phyloP scores from a whole-genome alignment of 208 protist genomes.

The Acanthamoeba pearcei region DNA sequence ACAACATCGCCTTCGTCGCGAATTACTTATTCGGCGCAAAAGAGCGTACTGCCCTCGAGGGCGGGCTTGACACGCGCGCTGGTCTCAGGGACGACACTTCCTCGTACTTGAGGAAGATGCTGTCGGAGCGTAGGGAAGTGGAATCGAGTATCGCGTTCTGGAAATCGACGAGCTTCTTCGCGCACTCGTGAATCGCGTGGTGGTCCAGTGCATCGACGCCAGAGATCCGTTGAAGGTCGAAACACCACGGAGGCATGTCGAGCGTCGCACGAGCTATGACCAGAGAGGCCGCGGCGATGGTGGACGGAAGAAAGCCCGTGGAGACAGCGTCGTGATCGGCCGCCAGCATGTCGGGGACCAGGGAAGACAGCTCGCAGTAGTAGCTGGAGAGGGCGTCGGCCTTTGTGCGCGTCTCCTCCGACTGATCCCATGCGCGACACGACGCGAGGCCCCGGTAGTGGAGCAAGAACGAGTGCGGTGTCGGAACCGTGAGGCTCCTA shows the following conservation, averaged over 20 bases:
- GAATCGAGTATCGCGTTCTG: background rate
- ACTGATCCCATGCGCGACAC: background rate
- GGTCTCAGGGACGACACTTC: background rate
- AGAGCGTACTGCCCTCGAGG: background rate
- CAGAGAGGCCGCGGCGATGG: background rate
- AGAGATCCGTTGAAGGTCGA: background rate
- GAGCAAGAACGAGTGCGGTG: background rate
- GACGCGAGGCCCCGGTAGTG: background rate
- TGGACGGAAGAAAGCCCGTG: conserved; percentile 13
- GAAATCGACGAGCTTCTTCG: background rate
- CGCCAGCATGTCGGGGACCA: background rate
- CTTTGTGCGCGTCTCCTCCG: background rate
- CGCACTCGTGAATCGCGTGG: background rate
- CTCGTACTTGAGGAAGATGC: background rate
- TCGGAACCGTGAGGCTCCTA: background rate
- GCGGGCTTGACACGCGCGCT: background rate
- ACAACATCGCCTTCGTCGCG: background rate
- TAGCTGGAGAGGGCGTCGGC: background rate
- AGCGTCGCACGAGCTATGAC: background rate
- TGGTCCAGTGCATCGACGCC: background rate
- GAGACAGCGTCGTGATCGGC: background rate
- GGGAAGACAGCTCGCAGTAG: conserved; percentile 11
- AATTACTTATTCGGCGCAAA: background rate
- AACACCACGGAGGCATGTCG: background rate
- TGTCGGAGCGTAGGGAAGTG: background rate